Evolutionary conservation across 768 basidiomycete species (phyloP).

Genomic region (Lentinula edodes): DNA sequence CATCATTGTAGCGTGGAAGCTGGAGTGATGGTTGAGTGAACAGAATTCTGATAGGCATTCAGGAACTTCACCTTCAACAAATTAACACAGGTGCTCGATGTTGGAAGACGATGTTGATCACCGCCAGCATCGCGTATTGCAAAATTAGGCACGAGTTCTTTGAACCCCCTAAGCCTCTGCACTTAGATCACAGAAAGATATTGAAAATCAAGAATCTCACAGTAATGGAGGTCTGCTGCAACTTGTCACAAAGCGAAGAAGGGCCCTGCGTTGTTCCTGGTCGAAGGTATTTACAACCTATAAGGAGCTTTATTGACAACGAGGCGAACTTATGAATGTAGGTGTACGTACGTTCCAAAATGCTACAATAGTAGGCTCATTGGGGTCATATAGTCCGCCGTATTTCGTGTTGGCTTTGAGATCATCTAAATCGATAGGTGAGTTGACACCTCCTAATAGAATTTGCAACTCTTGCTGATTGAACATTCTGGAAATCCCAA

Average conservation of each 20-base stretch:
- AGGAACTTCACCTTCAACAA: conserved; percentile 64
- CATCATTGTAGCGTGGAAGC: conserved; percentile 30
- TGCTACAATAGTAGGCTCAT: conserved; percentile 61
- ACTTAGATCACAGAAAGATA: neutral
- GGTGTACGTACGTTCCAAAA: conserved; percentile 73
- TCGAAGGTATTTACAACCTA: conserved; percentile 76
- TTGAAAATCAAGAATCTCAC: conserved; percentile 32
- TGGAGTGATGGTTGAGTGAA: conserved; percentile 3
- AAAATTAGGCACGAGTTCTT: conserved; percentile 83
- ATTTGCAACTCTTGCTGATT: conserved; percentile 95
- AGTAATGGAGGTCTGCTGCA: conserved; percentile 86
- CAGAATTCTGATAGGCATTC: neutral
- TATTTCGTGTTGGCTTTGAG: conserved; percentile 73
- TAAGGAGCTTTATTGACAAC: neutral
- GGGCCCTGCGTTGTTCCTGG: conserved; percentile 69
- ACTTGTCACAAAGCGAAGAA: conserved; percentile 90
- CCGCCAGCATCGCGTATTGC: conserved; percentile 76
- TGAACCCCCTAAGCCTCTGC: conserved; percentile 58
- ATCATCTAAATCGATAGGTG: conserved; percentile 82
- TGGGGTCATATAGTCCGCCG: conserved; percentile 70
- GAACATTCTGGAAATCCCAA: conserved; percentile 66
- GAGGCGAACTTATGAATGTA: neutral
- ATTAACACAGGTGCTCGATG: conserved; percentile 87
- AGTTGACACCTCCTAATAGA: conserved; percentile 82
- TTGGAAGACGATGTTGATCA: conserved; percentile 68